Conservation (phyloP, 1,139 yeast genomes). For the Pichia sp. region DNA sequence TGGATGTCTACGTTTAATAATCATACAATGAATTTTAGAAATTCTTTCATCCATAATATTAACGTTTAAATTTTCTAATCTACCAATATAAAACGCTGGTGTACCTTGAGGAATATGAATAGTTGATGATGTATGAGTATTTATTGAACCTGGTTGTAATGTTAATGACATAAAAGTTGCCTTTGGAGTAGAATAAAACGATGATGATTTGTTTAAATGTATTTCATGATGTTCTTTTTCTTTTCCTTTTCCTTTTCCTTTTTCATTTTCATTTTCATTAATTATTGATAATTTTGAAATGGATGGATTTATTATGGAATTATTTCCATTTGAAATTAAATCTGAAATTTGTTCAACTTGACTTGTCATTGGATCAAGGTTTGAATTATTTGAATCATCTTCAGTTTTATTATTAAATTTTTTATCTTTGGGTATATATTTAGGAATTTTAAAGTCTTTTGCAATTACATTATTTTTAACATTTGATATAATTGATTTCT, state of each 20-base stretch:
- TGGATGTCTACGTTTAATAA: slow-evolving; percentile 56
- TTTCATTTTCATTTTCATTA: too few species aligned
- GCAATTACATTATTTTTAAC: background rate
- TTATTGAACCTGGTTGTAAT: background rate
- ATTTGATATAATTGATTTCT: slow-evolving; percentile 1
- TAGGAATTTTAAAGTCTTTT: slow-evolving; percentile 13
- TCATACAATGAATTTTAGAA: slow-evolving; percentile 76
- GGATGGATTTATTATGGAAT: background rate
- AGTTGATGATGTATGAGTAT: slow-evolving; percentile 17
- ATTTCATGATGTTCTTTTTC: too few species aligned
- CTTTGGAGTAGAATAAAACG: slow-evolving; percentile 3
- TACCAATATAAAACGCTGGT: slow-evolving; percentile 58
- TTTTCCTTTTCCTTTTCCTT: too few species aligned
- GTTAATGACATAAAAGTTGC: slow-evolving; percentile 15
- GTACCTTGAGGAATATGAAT: slow-evolving; percentile 58
- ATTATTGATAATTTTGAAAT: too few species aligned
- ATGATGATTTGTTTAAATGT: background rate
- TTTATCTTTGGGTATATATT: slow-evolving; percentile 7
- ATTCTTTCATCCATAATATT: slow-evolving; percentile 64
- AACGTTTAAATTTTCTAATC: slow-evolving; percentile 49
- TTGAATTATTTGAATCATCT: background rate
- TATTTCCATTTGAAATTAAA: too few species aligned
- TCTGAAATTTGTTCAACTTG: background rate
- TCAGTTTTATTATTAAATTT: background rate
- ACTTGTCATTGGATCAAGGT: background rate